Conservation (phyloP, 78 protist genomes). For the Planoprotostelium fungivorum region DNA sequence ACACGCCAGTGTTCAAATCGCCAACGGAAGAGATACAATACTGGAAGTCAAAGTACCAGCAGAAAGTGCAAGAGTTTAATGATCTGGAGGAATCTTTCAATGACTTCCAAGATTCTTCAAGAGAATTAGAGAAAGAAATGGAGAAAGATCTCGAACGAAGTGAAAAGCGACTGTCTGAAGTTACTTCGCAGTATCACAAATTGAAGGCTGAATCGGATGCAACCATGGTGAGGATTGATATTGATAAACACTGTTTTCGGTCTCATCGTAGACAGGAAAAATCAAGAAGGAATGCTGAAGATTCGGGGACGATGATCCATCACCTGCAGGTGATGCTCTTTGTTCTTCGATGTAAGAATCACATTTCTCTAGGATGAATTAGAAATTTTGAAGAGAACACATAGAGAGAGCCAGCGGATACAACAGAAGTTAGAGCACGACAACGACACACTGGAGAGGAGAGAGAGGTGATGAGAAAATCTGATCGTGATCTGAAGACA, state of each 20-base stretch:
- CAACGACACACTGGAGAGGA: constrained; percentile 42
- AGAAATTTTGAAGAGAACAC: constrained; percentile 10
- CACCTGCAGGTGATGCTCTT: background rate
- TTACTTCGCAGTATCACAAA: constrained; percentile 33
- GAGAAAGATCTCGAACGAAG: constrained; percentile 39
- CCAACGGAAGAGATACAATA: constrained; percentile 40
- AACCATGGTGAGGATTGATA: background rate
- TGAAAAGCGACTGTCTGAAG: constrained; percentile 49
- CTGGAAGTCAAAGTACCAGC: constrained; percentile 40
- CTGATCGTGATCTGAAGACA: background rate
- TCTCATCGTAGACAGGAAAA: too few relatives aligned
- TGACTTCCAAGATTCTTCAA: constrained; percentile 61
- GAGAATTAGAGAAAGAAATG: constrained; percentile 61
- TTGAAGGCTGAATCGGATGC: background rate
- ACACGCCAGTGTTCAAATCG: constrained; percentile 9
- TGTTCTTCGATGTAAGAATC: background rate
- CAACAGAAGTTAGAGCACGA: constrained; percentile 49
- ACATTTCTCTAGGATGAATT: constrained; percentile 52
- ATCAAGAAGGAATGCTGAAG: background rate
- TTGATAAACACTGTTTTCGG: too few relatives aligned
- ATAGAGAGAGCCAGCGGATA: constrained; percentile 14
- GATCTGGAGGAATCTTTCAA: constrained; percentile 38
- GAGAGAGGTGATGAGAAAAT: constrained; percentile 33
- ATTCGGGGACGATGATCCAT: background rate
- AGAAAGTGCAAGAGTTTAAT: constrained; percentile 48